Evolutionary conservation across 2,329 filamentous ascomycete genomes (phyloP).

Genomic region (Dissoconium aciculare): DNA sequence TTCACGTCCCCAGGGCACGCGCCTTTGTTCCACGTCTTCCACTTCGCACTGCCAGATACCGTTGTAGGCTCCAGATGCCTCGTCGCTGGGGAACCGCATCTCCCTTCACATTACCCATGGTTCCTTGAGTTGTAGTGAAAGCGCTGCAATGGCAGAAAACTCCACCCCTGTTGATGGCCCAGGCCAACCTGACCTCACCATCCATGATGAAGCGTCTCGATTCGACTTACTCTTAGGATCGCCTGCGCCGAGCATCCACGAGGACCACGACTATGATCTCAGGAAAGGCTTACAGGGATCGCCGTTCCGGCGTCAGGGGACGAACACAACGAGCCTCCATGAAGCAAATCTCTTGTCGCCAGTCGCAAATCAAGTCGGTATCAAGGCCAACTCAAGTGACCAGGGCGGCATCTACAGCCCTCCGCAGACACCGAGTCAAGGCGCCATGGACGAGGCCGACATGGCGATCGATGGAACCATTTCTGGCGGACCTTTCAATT

Average conservation of each 20-base stretch:
- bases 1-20: no score
- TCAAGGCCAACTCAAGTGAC: conserved; percentile 13
- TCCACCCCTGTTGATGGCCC: background rate
- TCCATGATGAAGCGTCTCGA: conserved; percentile 4
- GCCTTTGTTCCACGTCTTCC: no score
- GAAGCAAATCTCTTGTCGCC: no score
- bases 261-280: conserved; percentile 21
- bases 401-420: conserved; percentile 18
- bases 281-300: conserved; percentile 17
- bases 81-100: no score
- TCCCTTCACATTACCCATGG: no score
- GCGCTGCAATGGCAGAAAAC: background rate
- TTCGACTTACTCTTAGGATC: conserved; percentile 1
- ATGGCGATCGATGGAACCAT: conserved; percentile 6
- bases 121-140: no score
- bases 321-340: no score
- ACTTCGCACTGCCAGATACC: no score
- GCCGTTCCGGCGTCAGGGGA: conserved; percentile 7
- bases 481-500: conserved; percentile 63
- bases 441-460: conserved; percentile 17
- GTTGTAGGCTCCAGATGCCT: no score
- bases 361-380: no score
- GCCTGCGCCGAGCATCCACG: conserved; percentile 14
- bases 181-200: conserved; percentile 5
- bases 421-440: conserved; percentile 21